Conservation (phyloP, 148 eudicot species). For the Beta vulgaris region DNA sequence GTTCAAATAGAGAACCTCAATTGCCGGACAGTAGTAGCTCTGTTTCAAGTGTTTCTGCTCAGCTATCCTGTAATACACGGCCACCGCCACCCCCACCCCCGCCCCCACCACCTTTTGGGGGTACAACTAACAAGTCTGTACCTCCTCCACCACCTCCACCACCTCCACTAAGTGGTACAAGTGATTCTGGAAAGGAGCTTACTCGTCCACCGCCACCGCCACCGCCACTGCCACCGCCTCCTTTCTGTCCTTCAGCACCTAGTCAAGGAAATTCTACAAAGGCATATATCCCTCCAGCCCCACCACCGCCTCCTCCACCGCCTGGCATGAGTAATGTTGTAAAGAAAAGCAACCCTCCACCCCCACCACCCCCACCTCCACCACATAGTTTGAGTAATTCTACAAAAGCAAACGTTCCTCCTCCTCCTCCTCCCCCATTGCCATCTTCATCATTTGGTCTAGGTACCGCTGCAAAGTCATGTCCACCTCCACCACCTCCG, state of each 20-base stretch:
- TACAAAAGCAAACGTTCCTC: slow-evolving; percentile 18
- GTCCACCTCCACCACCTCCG: slow-evolving; percentile 34
- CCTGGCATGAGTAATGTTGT: slow-evolving; percentile 4
- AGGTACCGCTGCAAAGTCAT: slow-evolving; percentile 6
- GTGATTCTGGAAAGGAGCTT: too few species aligned
- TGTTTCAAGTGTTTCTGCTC: neutral
- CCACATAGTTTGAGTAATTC: slow-evolving; percentile 11
- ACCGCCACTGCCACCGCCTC: slow-evolving; percentile 21
- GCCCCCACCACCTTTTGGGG: slow-evolving; percentile 21
- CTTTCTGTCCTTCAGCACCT: slow-evolving; percentile 14
- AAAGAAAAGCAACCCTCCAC: slow-evolving; percentile 26
- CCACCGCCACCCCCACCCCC: slow-evolving; percentile 24
- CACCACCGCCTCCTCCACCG: slow-evolving; percentile 29
- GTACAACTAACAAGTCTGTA: slow-evolving; percentile 25
- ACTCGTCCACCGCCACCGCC: slow-evolving; percentile 24
- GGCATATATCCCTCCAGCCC: slow-evolving; percentile 14
- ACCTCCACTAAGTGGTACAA: slow-evolving; percentile 29
- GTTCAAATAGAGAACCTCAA: slow-evolving; percentile 10
- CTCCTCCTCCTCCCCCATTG: slow-evolving; percentile 60
- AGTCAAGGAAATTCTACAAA: slow-evolving; percentile 9
- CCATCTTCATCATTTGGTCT: slow-evolving; percentile 27
- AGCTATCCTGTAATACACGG: neutral
- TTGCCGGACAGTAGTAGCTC: neutral
- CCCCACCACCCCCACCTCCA: slow-evolving; percentile 46
- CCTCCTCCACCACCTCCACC: slow-evolving; percentile 51